Evolutionary conservation across 2,329 filamentous ascomycete genomes (phyloP).

Genomic region (Pseudogymnoascus verrucosus): DNA sequence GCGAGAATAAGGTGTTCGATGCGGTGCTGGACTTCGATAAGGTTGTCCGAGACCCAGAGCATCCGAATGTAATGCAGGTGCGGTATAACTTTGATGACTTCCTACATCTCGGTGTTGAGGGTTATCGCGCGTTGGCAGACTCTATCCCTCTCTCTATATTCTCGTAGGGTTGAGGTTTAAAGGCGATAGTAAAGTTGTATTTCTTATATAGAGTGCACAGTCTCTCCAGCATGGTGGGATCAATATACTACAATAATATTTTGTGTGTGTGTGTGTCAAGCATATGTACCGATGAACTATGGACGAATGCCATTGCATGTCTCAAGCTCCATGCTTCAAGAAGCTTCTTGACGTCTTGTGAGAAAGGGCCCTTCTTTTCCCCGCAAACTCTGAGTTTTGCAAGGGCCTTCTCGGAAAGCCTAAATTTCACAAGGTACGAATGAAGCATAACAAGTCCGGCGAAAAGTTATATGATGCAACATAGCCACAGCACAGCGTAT

Average conservation of each 20-base stretch:
- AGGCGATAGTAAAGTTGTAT: neutral
- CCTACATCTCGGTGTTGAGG: conserved; percentile 48
- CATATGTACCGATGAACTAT: neutral
- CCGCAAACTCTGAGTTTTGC: neutral
- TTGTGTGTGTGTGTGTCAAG: neutral
- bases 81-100: conserved; percentile 51
- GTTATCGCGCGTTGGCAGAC: conserved; percentile 48
- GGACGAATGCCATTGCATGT: neutral
- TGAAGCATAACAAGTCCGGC: neutral
- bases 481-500: no score
- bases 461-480: neutral
- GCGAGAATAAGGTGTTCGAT: conserved; percentile 47
- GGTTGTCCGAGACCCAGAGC: conserved; percentile 41
- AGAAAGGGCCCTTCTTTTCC: no score
- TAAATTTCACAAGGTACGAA: neutral
- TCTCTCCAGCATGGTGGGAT: neutral
- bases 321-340: neutral
- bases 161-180: conserved; percentile 14
- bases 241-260: neutral
- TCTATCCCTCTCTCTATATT: conserved; percentile 46
- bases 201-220: neutral
- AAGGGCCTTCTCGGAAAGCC: neutral
- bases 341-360: no score
- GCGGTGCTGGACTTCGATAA: conserved; percentile 55
- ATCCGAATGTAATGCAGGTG: conserved; percentile 36